Evolutionary conservation across 306 rosid genomes (phyloP).

Genomic region (Citrullus amarus): DNA sequence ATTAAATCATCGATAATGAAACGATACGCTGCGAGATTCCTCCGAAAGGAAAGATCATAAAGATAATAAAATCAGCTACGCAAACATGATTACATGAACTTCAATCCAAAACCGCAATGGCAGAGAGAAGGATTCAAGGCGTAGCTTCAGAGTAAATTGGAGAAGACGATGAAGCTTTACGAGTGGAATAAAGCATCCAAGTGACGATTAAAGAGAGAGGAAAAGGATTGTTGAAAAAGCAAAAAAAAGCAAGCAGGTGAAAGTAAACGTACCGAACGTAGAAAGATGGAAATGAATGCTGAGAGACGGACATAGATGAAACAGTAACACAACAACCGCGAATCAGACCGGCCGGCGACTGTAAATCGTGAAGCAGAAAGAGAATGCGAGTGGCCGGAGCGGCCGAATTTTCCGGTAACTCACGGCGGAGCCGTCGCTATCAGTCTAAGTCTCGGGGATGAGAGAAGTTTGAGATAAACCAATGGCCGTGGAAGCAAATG

Average conservation of each 20-base stretch:
- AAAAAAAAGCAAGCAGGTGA: not conserved
- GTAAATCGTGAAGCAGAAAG: slow-evolving; percentile 22
- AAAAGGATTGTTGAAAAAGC: not conserved
- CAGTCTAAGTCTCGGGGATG: not conserved
- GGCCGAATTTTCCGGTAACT: not conserved
- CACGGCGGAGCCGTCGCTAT: slow-evolving; percentile 13
- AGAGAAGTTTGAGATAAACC: slow-evolving; percentile 10
- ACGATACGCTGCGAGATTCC: not conserved
- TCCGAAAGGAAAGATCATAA: not conserved
- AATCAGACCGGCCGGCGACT: slow-evolving; percentile 10
- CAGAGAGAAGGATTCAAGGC: slow-evolving; percentile 1
- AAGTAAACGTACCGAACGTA: not conserved
- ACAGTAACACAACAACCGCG: slow-evolving; percentile 31
- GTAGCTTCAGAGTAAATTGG: slow-evolving; percentile 16
- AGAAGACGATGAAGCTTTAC: slow-evolving; percentile 16
- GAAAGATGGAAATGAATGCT: slow-evolving; percentile 2
- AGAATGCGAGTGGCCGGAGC: not conserved
- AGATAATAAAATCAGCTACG: not conserved
- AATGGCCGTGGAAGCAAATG: slow-evolving; percentile 10
- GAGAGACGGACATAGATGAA: slow-evolving; percentile 15
- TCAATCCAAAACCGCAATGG: not conserved
- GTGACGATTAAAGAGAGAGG: not conserved
- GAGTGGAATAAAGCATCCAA: slow-evolving; percentile 17
- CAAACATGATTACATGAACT: not conserved
- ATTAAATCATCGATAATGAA: not conserved